Conservation (phyloP, 176 grass and related monocot genomes). For the barley (Hordeum vulgare) region DNA sequence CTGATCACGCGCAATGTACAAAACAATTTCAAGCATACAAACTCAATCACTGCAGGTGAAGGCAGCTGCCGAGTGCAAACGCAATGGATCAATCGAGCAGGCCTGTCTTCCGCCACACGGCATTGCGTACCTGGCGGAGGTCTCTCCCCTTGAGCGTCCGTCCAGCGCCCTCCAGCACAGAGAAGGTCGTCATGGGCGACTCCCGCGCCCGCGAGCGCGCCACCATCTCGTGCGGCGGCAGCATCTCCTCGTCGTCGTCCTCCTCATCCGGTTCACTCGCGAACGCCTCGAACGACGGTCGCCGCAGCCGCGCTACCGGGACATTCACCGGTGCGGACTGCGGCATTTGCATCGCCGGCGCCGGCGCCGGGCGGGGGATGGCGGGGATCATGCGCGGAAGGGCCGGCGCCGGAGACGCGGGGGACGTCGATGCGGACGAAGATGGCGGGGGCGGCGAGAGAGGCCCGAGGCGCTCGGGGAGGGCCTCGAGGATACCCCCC, state of each 20-base stretch:
- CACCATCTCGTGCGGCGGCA: slow-evolving; percentile 82
- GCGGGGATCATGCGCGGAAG: slow-evolving; percentile 60
- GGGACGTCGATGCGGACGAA: slow-evolving; percentile 40
- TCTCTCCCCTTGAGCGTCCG: slow-evolving; percentile 90
- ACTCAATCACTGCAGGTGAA: slow-evolving; percentile 7
- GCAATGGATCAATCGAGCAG: slow-evolving; percentile 66
- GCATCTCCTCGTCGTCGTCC: slow-evolving; percentile 54
- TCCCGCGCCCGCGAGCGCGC: slow-evolving; percentile 41
- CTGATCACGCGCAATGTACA: slow-evolving; percentile 30
- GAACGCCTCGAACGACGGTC: not conserved
- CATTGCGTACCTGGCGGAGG: slow-evolving; percentile 76
- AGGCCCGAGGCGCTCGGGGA: slow-evolving; percentile 25
- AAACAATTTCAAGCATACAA: not conserved
- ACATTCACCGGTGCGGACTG: slow-evolving; percentile 78
- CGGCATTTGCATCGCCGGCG: slow-evolving; percentile 22
- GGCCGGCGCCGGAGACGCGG: slow-evolving; percentile 41
- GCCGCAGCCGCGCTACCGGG: slow-evolving; percentile 30
- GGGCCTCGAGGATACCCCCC: slow-evolving; percentile 61
- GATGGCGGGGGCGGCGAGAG: slow-evolving; percentile 24
- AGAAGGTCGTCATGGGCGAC: slow-evolving; percentile 70
- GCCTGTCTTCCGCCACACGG: slow-evolving; percentile 69
- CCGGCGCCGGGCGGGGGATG: slow-evolving; percentile 38
- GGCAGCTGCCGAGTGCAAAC: not conserved
- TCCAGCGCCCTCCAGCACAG: slow-evolving; percentile 66
- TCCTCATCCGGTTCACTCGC: slow-evolving; percentile 24